Base-by-base conservation (phyloP, 73 alveolate genomes). In the Paramecium bursaria region DNA sequence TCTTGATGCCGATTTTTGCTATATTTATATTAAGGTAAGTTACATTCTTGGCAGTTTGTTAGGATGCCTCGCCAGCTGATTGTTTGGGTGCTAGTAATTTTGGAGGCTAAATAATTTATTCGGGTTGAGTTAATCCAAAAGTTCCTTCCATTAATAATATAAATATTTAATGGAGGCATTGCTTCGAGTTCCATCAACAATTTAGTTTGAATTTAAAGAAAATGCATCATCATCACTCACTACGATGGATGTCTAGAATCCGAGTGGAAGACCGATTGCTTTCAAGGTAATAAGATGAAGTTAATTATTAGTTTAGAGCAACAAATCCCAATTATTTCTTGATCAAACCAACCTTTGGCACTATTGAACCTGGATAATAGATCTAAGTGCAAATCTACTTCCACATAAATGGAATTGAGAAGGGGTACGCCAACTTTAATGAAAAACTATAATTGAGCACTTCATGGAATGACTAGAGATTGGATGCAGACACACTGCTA, bases 281-380 rank as follows among this genome's bases (percentile, higher is more conserved):
- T 67, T 15, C 44, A 67, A 67, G 39, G 82, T 67, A 67, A n/a
- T 19, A 39, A 39, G 11, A 21, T 9, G 19, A 67, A 39, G 5
- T 2, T 25, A 33, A 11, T 3, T 67, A 44, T 39, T 0, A 67
- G 82, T 67, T 67, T 27, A 67, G 44, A 25, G 82, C 82, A 1
- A 67, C 82, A 0, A 67, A 67, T 67, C 57, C 33, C 1, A 67
- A 67, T 14, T 11, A 39, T 15, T 67, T 67, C 55, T 42, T 67
- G 30, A 57, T 67, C 7, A 67, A 27, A 35, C 82, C 82, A 15
- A 42, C 82, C 7, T 39, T 67, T 3, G 82, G 82, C 17, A 14
- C 44, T 9, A n/a, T 67, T 1, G 7, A n/a, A 3, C 46, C 60
- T 7, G n/a, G 19, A 21, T 17, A 67, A 23, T 19, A 29, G 9